Percentiles rank a stretch among this genome's conserved stretches.
These are phyloP conservation scores for Lipomyces lipofer DNA, from an alignment of 805 yeast genomes.

Conservation along the genomic window DNA sequence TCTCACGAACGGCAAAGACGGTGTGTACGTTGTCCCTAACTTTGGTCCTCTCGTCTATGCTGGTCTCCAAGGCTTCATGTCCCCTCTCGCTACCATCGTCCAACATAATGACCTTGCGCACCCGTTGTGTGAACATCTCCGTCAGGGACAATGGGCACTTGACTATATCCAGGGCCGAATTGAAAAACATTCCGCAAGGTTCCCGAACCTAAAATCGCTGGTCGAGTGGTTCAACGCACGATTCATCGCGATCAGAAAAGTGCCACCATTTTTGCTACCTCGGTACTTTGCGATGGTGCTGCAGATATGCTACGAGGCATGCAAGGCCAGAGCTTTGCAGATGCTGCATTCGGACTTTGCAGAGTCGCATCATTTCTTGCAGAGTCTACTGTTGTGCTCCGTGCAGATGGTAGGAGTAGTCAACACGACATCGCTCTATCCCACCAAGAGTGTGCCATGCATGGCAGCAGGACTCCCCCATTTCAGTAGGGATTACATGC, in stretches of 20 bases:
- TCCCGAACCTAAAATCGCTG: slow-evolving; percentile 55
- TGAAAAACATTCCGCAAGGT: slow-evolving; percentile 50
- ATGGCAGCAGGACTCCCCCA: slow-evolving; percentile 98
- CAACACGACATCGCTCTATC: slow-evolving; percentile 72
- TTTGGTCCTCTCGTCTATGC: slow-evolving; percentile 77
- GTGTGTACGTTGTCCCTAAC: slow-evolving; percentile 72
- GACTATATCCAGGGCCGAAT: slow-evolving; percentile 70
- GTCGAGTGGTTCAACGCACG: slow-evolving; percentile 70
- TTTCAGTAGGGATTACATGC: slow-evolving; percentile 85
- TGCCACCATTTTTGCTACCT: slow-evolving; percentile 82
- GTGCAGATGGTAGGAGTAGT: slow-evolving; percentile 81
- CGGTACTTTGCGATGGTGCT: slow-evolving; percentile 82
- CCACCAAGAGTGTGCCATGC: slow-evolving; percentile 60
- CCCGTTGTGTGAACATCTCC: slow-evolving; percentile 75
- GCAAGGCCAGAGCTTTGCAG: slow-evolving; percentile 64
- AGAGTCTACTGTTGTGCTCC: slow-evolving; percentile 74
- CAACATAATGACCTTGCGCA: slow-evolving; percentile 76
- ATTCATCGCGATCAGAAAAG: slow-evolving; percentile 57
- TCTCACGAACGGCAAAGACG: slow-evolving; percentile 66
- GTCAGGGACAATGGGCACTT: slow-evolving; percentile 87
- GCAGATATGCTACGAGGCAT: slow-evolving; percentile 81
- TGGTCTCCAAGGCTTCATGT: slow-evolving; percentile 91
- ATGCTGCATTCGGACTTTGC: slow-evolving; percentile 53
- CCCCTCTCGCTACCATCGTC: slow-evolving; percentile 63
- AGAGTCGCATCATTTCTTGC: slow-evolving; percentile 69